Conservation (phyloP, 129 eudicot genomes). For the Centaurea solstitialis region DNA sequence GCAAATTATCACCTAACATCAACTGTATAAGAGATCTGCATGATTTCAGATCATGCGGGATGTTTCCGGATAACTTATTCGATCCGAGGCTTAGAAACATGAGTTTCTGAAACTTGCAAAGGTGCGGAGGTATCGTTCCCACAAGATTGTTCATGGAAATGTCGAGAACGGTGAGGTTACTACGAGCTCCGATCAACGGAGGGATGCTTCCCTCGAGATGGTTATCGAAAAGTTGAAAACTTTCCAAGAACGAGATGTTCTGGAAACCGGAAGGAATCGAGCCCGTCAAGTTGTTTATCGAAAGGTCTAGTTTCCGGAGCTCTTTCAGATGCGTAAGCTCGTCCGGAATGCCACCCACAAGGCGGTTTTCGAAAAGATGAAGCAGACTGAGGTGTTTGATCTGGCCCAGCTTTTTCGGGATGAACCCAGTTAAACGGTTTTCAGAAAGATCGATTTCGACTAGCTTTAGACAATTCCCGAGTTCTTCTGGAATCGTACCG, state of each 20-base stretch:
- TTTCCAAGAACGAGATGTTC: constrained; percentile 51
- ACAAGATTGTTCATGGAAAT: constrained; percentile 69
- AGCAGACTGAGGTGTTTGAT: constrained; percentile 62
- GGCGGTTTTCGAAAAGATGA: constrained; percentile 75
- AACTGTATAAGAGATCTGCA: constrained; percentile 75
- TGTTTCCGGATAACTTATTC: constrained; percentile 72
- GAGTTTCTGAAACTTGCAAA: constrained; percentile 69
- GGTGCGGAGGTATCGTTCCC: constrained; percentile 68
- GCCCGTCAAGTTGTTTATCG: constrained; percentile 81
- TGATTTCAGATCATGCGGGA: constrained; percentile 73
- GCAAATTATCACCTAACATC: constrained; percentile 72
- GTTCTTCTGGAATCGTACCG: constrained; percentile 65
- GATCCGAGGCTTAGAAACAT: constrained; percentile 81
- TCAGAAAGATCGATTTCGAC: constrained; percentile 87
- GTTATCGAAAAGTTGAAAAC: constrained; percentile 81
- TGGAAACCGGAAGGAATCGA: constrained; percentile 75
- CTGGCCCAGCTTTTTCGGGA: constrained; percentile 54
- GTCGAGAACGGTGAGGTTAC: constrained; percentile 71
- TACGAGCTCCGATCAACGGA: constrained; percentile 58
- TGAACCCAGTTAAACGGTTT: constrained; percentile 59
- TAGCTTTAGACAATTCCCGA: constrained; percentile 57
- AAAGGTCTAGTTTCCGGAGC: constrained; percentile 60
- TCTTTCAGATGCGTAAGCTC: constrained; percentile 66
- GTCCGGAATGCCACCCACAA: constrained; percentile 59
- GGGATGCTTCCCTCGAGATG: constrained; percentile 76